These are phyloP conservation scores for Paraglomus brasilianum DNA, from an alignment of 192 early-diverging fungal species.

Conservation along the genomic window DNA sequence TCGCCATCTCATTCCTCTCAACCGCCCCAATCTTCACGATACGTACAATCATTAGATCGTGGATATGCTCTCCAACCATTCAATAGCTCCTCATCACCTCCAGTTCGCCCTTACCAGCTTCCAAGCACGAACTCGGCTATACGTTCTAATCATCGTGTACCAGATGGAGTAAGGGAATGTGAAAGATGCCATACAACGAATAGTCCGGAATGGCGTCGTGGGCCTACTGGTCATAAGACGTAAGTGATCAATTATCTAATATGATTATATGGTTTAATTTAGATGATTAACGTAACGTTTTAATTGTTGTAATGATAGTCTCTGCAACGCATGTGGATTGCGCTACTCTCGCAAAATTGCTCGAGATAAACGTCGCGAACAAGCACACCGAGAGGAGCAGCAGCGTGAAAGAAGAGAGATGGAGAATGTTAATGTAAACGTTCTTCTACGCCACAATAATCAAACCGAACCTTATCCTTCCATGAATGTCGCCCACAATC, in stretches of 20 bases:
- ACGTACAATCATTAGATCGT: not conserved
- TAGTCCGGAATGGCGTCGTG: conserved; percentile 55
- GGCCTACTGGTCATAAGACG: conserved; percentile 57
- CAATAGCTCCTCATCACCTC: not conserved
- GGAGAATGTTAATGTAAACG: not conserved
- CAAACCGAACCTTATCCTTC: too few species aligned
- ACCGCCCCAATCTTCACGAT: not conserved
- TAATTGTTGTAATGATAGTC: conserved; percentile 21
- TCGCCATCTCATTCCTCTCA: conserved; percentile 14
- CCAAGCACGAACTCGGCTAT: not conserved
- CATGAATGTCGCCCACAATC: too few species aligned
- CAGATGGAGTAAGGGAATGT: conserved; percentile 38
- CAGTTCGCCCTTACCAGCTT: not conserved
- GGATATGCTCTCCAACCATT: not conserved
- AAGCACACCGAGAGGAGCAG: conserved; percentile 32
- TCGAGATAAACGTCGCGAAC: conserved; percentile 36
- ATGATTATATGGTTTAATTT: not conserved
- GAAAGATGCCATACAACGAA: conserved; percentile 52
- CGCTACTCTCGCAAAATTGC: conserved; percentile 47
- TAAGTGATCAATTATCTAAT: conserved; percentile 28
- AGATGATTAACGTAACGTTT: too few species aligned
- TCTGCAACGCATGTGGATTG: conserved; percentile 60
- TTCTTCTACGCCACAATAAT: too few species aligned
- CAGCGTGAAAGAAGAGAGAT: conserved; percentile 6
- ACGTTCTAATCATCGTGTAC: not conserved